Evolutionary conservation across 148 eudicot genomes (phyloP), one percentile per base, ranked within the genome.

Genomic region (Chenopodium quinoa): DNA sequence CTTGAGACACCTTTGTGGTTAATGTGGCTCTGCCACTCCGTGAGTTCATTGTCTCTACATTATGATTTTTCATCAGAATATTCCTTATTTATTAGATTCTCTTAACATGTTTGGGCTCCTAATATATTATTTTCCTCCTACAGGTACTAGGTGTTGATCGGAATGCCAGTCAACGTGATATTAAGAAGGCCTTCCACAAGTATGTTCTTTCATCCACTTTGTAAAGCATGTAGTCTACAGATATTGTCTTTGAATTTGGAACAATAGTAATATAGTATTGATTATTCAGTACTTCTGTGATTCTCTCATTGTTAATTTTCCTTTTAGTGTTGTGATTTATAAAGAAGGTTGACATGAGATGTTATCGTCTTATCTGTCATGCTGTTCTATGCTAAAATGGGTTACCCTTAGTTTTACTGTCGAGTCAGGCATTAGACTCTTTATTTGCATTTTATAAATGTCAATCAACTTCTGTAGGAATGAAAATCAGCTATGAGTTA

Each of bases 151-250:
- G 99, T 66, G 97, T 95, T 82, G 97, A 95, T 67, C 78, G 81
- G 76, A 90, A 79, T 79, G 97, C 99, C 27, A 91, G 90, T 84
- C 97, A 92, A 79, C 90, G 98, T 23, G 97, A 95, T 52, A 91
- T 95, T 83, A 91, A 93, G 84, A 96, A 96, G 83, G 98, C 99
- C 70, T 96, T 96, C 68, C 99, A 96, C 94, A 96, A 91, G 99
- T 93, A 96, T 75, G 91, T 77, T 52, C 76, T 52, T 48, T n/a
- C 76, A 44, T 52, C 73, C 76, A 25, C 63, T 70, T 32, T 73
- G 3, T 46, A 11, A 2, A 14, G 40, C 62, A 8, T 68, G n/a
- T 27, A 29, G 46, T 22, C 32, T 73, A 47, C 29, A n/a, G 25
- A 17, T 14, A 29, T 40, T 2, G 46, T 58, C 78, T 60, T 54